Base-by-base conservation (phyloP, 2,329 filamentous ascomycete genomes). In the Sodiomyces alkalinus region DNA sequence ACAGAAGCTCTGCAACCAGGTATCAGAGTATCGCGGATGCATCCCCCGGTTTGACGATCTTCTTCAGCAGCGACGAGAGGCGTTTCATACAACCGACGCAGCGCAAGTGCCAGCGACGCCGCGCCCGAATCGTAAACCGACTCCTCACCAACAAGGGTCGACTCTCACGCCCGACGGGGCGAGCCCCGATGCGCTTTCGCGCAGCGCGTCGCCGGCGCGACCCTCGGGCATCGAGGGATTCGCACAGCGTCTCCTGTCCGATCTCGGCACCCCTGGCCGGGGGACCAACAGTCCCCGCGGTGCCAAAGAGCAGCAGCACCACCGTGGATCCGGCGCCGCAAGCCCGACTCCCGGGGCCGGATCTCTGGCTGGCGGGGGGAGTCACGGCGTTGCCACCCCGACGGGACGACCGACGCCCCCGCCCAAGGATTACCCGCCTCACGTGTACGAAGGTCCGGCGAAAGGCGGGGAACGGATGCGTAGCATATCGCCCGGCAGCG, bases 1-100 rank as follows among this genome's bases (percentile, higher is more conserved):
- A 1, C 64, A 72, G 37, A 53, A 49, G 6, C 60, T 86, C 1
- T 63, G 70, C 8, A 62, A 70, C 15, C 72, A 82, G 44, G 64
- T 80, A 9, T 51, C 58, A 10, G 55, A 55, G 2, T 83, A 77
- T 55, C 68, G 71, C 29, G 56, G 59, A 26, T 65, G 68, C 5
- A 64, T 86, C 6, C 70, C 77, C 0, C 69, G 80, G 20, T 86
- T 85, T 44, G 74, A 82, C 28, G 72, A 79, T 20, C 60, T 85
- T 3, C 55, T 85, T 4, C 74, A 64, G 51, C 73, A 65, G 48
- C 72, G 62, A 9, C 68, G 71, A 5, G 66, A 74, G 35, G 71
- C 68, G 1, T 79, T 77, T 41, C 66, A 70, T 40, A 68, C 67
- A 3, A 68, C 71, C 3, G 66, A 71, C 38, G 44, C 56, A 6